phyloP scores from a whole-genome alignment of 2,329 filamentous ascomycete species.

The Pseudogymnoascus sp. region DNA sequence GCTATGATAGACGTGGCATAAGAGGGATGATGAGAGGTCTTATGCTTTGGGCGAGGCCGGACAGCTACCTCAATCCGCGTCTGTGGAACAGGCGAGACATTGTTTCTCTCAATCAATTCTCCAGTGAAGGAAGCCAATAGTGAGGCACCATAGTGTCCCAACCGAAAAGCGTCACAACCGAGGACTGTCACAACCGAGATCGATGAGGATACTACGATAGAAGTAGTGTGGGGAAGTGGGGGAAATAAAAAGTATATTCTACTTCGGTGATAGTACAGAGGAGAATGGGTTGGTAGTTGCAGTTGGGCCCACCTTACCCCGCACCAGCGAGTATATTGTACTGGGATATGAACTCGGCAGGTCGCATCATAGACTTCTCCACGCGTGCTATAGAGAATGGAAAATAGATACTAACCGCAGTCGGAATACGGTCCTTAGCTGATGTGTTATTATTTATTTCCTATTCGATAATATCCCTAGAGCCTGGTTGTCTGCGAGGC shows the following conservation, averaged over 20 bases:
- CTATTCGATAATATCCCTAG: not conserved
- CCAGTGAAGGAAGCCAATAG: conserved; percentile 43
- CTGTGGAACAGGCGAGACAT: not conserved
- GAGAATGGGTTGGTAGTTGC: not conserved
- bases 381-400: not conserved
- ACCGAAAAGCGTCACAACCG: conserved; percentile 40
- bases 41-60: not conserved
- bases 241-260: not conserved
- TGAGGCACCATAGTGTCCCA: conserved; percentile 44
- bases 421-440: not conserved
- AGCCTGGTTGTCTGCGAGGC: not conserved
- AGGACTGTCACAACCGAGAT: not conserved
- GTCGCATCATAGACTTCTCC: not conserved
- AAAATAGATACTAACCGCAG: not conserved
- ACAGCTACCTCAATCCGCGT: not conserved
- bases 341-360: not conserved
- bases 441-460: not conserved
- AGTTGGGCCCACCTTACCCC: not conserved
- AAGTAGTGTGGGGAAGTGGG: conserved; percentile 16
- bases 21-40: not conserved
- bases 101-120: conserved; percentile 20
- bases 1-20: not conserved
- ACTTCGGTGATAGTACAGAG: not conserved
- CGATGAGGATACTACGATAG: not conserved
- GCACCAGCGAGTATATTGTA: not conserved